Conservation (phyloP, 2,329 filamentous ascomycete species). For the Pseudogymnoascus sp. region DNA sequence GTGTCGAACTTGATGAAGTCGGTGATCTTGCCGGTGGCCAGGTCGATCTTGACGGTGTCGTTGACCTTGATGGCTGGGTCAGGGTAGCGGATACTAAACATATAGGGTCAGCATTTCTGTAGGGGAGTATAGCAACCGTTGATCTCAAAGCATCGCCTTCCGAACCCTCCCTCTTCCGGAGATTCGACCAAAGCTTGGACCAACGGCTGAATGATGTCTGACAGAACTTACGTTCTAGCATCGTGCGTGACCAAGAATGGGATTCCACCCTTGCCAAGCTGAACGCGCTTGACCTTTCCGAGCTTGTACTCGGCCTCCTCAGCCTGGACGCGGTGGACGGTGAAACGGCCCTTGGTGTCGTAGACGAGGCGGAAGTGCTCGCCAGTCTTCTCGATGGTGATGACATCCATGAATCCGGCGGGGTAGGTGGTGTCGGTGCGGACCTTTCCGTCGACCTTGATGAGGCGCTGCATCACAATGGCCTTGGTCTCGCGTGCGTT, state of each 20-base stretch:
- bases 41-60: conserved; percentile 99
- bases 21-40: conserved; percentile 92
- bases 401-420: conserved; percentile 98
- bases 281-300: conserved; percentile 99
- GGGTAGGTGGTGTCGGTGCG: conserved; percentile 98
- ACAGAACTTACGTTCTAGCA: conserved; percentile 99
- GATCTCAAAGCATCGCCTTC: conserved; percentile 21
- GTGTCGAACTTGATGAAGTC: conserved; percentile 99
- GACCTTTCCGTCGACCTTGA: conserved; percentile 99
- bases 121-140: conserved; percentile 28
- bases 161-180: conserved; percentile 8
- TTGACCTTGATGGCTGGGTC: conserved; percentile 99
- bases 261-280: conserved; percentile 98
- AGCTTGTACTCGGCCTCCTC: conserved; percentile 99
- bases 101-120: conserved; percentile 28
- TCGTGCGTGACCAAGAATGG: conserved; percentile 99
- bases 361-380: conserved; percentile 99
- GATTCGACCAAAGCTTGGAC: conserved; percentile 89
- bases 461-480: conserved; percentile 98
- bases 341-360: conserved; percentile 99
- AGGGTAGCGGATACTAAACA: conserved; percentile 89
- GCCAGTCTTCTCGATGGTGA: conserved; percentile 98
- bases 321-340: conserved; percentile 96
- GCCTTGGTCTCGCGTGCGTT: conserved; percentile 96
- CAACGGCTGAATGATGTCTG: conserved; percentile 99